A percentile compares a stretch with the other conserved stretches of the same genome.
phyloP scores from a whole-genome alignment of 139 green algal species.

The Picochlorum sp. region DNA sequence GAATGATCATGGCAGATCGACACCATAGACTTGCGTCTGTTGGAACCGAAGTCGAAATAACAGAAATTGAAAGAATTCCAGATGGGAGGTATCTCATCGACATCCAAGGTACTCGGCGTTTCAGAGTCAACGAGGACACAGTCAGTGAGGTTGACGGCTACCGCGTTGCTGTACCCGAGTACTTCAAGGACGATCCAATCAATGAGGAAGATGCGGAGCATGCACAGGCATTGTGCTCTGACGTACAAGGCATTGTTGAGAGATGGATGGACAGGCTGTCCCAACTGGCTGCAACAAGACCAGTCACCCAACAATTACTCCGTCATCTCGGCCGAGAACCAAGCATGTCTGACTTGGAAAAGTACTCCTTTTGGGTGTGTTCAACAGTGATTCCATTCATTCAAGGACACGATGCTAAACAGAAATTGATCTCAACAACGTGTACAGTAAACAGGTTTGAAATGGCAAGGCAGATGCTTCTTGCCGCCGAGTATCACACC shows the following conservation, averaged over 20 bases:
- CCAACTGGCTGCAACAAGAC: constrained; percentile 7
- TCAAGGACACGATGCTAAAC: too few species aligned
- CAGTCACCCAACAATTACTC: constrained; percentile 29
- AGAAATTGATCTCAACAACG: too few species aligned
- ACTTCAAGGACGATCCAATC: constrained; percentile 20
- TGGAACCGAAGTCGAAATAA: constrained; percentile 60
- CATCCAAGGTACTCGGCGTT: constrained; percentile 48
- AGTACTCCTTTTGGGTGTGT: constrained; percentile 44
- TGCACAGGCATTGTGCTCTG: background rate
- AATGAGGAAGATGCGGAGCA: constrained; percentile 9
- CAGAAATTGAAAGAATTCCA: constrained; percentile 61
- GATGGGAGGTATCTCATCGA: constrained; percentile 73
- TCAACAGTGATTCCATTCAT: constrained; percentile 15
- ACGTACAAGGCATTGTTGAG: background rate
- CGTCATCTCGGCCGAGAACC: constrained; percentile 30
- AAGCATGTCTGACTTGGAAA: constrained; percentile 19
- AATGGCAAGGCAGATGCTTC: too few species aligned
- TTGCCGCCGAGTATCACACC: too few species aligned
- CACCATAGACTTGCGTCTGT: constrained; percentile 32
- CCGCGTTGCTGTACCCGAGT: constrained; percentile 39
- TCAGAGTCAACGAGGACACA: constrained; percentile 23
- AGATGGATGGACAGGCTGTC: constrained; percentile 10
- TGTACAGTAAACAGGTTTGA: too few species aligned
- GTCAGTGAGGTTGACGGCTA: constrained; percentile 66
- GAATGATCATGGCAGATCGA: constrained; percentile 51